Evolutionary conservation across 306 rosid species (phyloP), one percentile per base, ranked within the genome.

Genomic region (Gleditsia sinensis): DNA sequence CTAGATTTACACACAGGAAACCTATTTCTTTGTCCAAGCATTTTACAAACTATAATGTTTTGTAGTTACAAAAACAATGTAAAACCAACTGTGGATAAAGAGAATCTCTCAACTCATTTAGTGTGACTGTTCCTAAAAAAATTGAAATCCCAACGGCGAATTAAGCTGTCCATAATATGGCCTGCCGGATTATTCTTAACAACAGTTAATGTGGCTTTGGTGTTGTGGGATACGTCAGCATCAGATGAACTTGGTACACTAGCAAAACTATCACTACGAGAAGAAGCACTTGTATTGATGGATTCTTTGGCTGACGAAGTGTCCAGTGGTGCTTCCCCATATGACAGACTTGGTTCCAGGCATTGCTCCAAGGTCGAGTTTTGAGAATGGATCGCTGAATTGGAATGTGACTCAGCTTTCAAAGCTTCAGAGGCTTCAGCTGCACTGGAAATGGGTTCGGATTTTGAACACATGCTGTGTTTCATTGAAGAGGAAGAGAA

Each of bases 121-220:
- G 78, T 85, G 6, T 77, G 83, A 77, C 79, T 81, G 88, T 85
- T 92, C 72, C 89, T 72, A 81, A 95, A 86, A 76, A 92, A 82
- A 78, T 84, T 90, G 83, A 92, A 88, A 86, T 90, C 97, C 98
- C 98, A 95, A 32, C 98, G 96, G 4, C 97, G 88, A 61, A 90
- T 67, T 85, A 94, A 80, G 70, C 97, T 88, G 1, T 86, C 89
- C 86, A 87, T 82, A 79, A 88, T 79, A 84, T 90, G 88, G 80
- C 88, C 30, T 43, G 91, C 28, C 6, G 97, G 98, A 80, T 77
- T 88, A 80, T 79, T 90, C 59, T 82, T 87, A 24, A 83, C 83
- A 39, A 90, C 96, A 23, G 93, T 90, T 63, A 95, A 58, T 1
- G 97, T 86, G 25, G 97, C 98, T 77, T 83, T 95, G 4, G 98